Evolutionary conservation across 2,329 filamentous ascomycete species (phyloP), one percentile per base, ranked within the genome.

Genomic region (Ceratocystis variospora): DNA sequence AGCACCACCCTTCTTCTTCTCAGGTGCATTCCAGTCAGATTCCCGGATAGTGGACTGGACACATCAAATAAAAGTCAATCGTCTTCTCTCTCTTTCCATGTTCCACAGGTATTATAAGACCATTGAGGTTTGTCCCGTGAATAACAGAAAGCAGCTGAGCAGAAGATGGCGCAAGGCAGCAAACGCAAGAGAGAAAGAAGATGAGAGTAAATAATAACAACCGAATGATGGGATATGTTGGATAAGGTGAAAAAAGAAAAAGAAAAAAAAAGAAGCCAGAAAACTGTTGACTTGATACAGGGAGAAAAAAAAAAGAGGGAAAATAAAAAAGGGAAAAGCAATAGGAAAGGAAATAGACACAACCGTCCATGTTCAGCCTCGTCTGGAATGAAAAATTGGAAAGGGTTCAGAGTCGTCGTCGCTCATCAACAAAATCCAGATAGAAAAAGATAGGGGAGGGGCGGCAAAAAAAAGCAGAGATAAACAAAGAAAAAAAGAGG

Each of bases 351-450:
- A 65, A 69, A 17, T 25, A 53, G 61, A 41, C 55, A 61, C 65
- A 62, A 63, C 59, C 57, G 31, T 37, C 25, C 59, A 55, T 15
- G 17, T 59, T 68, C 63, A 68, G 50, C 45, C 63, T 61, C 44
- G 53, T 48, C 28, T 22, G 57, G 41, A 65, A 46, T 68, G 63
- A 63, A 67, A 62, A 62, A 64, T 67, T 62, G 63, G 62, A 50
- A n/a, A 59, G 53, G 53, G 53, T 59, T 68, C 66, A 63, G 66
- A 65, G 59, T 65, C 66, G 59, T 65, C 66, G 48, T 65, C 57
- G 63, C 59, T 68, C 59, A 45, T 68, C 61, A 66, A 66, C 62
- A 45, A 48, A 68, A 66, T 41, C 22, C 37, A 66, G 46, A 19
- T n/a, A 8, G 53, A 64, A 48, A 41, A 44, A 57, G 33, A 50